These are phyloP conservation scores for Debaryomycetaceae sp. DNA, from an alignment of 1,139 yeast species.

Conservation along the genomic window DNA sequence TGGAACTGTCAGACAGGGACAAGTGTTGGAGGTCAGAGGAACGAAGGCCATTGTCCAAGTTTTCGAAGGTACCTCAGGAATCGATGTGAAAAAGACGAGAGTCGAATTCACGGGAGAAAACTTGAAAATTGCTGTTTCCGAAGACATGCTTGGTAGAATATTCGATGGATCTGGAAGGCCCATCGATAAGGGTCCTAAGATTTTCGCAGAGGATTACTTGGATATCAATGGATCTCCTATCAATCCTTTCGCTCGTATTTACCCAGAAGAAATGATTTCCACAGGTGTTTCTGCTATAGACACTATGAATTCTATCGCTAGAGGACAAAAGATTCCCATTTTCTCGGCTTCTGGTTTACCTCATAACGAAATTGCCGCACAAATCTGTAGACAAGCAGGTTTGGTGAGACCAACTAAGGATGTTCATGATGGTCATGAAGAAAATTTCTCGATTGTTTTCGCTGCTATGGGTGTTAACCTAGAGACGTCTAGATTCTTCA, in stretches of 20 bases:
- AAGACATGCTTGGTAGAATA: conserved; percentile 95
- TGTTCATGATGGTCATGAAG: conserved; percentile 99
- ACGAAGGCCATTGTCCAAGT: conserved; percentile 97
- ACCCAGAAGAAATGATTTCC: conserved; percentile 99
- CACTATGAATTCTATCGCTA: conserved; percentile 98
- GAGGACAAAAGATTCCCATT: conserved; percentile 99
- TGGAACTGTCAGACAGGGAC: conserved; percentile 92
- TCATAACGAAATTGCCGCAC: conserved; percentile 99
- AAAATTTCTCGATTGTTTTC: conserved; percentile 95
- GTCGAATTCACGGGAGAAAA: conserved; percentile 96
- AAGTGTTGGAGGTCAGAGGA: conserved; percentile 96
- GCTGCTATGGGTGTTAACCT: conserved; percentile 74
- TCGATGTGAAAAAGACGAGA: conserved; percentile 94
- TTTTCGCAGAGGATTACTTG: conserved; percentile 95
- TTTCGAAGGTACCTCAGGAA: conserved; percentile 96
- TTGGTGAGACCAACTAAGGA: conserved; percentile 98
- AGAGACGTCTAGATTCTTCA: conserved; percentile 56
- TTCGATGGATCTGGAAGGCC: conserved; percentile 99
- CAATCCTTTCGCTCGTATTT: conserved; percentile 95
- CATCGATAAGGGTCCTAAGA: conserved; percentile 96
- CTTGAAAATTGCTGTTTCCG: conserved; percentile 91
- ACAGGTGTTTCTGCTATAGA: conserved; percentile 98
- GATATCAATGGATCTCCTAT: conserved; percentile 99
- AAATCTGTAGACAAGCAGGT: conserved; percentile 99
- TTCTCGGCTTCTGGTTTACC: conserved; percentile 99